These are phyloP conservation scores for Wakefieldia striispora DNA, from an alignment of 768 basidiomycete species.

Conservation along the genomic window DNA sequence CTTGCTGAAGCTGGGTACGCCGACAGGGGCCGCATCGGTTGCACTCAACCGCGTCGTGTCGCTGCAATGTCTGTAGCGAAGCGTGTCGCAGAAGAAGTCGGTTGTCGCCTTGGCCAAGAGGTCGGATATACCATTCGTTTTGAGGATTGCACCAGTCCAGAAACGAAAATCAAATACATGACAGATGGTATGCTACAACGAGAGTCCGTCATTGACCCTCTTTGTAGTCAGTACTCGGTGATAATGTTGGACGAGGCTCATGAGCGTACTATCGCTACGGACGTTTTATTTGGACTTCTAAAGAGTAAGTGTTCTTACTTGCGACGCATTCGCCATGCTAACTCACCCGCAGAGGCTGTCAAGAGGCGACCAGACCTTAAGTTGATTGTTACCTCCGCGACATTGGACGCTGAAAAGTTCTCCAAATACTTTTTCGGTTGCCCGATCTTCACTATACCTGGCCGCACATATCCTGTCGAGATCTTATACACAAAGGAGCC, in stretches of 20 bases:
- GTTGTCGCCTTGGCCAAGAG: constrained; percentile 94
- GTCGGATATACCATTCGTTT: constrained; percentile 99
- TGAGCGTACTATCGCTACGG: constrained; percentile 97
- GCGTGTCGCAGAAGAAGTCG: constrained; percentile 97
- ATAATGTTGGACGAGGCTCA: constrained; percentile 99
- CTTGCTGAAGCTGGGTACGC: constrained; percentile 93
- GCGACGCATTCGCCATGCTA: constrained; percentile 13
- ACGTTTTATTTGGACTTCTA: constrained; percentile 93
- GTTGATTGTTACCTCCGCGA: constrained; percentile 97
- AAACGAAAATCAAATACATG: constrained; percentile 99
- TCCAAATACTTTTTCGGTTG: constrained; percentile 99
- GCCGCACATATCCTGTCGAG: constrained; percentile 98
- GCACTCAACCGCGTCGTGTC: constrained; percentile 98
- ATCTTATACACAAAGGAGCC: constrained; percentile 99
- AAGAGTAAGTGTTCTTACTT: constrained; percentile 44
- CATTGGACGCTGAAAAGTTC: constrained; percentile 99
- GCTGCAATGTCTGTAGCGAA: constrained; percentile 99
- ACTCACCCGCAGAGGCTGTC: constrained; percentile 69
- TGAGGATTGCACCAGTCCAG: constrained; percentile 98
- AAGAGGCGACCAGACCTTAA: constrained; percentile 95
- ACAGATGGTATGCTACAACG: constrained; percentile 99
- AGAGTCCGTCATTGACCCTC: constrained; percentile 94
- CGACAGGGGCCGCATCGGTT: constrained; percentile 88
- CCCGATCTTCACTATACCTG: constrained; percentile 99
- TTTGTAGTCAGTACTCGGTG: constrained; percentile 89